Base-by-base conservation (phyloP, 768 basidiomycete species). In the Vishniacozyma victoriae region DNA sequence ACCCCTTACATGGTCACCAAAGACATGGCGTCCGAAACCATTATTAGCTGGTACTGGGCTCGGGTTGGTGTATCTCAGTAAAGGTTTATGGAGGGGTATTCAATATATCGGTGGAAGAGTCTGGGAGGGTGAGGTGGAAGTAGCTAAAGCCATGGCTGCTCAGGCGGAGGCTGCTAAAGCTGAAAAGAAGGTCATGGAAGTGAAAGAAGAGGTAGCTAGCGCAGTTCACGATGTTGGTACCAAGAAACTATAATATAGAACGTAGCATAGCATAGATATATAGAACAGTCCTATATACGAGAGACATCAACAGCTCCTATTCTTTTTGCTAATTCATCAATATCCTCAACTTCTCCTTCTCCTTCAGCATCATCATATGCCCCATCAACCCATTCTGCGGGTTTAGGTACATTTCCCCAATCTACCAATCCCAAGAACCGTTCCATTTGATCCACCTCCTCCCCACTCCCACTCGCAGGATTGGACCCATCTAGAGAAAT, bases 321-420 rank as follows among this genome's bases (percentile, higher is more conserved):
- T n/a, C n/a, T n/a, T n/a, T n/a, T n/a, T n/a, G n/a, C n/a, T n/a
- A n/a, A n/a, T n/a, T n/a, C n/a, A n/a, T n/a, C n/a, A n/a, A n/a
- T n/a, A n/a, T n/a, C n/a, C n/a, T n/a, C n/a, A n/a, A n/a, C n/a
- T n/a, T n/a, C 29, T 33, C 9, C 9, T n/a, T 33, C 29, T 33
- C 29, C 29, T n/a, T 25, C 14, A 19, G 22, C 11, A 26, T 33
- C 16, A 22, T 33, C 3, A 13, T 44, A 6, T 4, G 7, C n/a
- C 18, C 29, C 19, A 26, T 18, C 33, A 31, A 22, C 50, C 60
- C 60, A 62, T 31, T 56, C 60, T 3, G 24, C 27, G 9, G 60
- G 60, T 39, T 50, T 57, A 12, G 38, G 38, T 1, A 62, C 44
- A 18, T 52, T 46, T 2, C 56, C 60, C 60, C 60, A 62, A 41